Base-by-base conservation (phyloP, 83 land plant genomes). In the Picea engelmannii region DNA sequence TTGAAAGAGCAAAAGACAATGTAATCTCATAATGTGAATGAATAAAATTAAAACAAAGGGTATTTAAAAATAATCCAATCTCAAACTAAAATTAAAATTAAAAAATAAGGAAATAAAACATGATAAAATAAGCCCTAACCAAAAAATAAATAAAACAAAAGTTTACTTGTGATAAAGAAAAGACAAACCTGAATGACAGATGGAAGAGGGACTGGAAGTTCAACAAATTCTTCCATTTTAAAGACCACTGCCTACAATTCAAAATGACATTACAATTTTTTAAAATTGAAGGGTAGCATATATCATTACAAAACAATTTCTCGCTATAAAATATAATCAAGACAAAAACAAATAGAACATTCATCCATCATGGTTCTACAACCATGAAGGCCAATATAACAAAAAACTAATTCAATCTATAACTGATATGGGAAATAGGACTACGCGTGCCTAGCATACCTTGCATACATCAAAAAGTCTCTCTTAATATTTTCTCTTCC, bases 141-240 rank as follows among this genome's bases (percentile, higher is more conserved):
- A 2, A 27, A 13, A 68, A 31, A 31, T 35, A 35, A 68, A 18
- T 11, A 38, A 68, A 68, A 31, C 2, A 68, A 35, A 31, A 68
- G 0, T 44, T 42, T 42, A 27, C 3, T 4, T 31, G 17, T 31
- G 42, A 68, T 11, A 4, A 68, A 13, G 71, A 68, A 68, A 68
- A 31, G 9, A 68, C 71, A 68, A 5, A 92, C 99, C 96, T 97
- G 99, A 81, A 94, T 61, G 47, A 92, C 76, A 47, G 99, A 94
- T 83, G 99, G 99, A 85, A 92, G 85, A 64, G 98, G 98, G 79
- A 97, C 98, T 81, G 40, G 78, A 66, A 97, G 87, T 71, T 80
- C 88, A 58, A 76, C 83, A 82, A 89, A 94, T 82, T 97, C 96
- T 62, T 90, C 95, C 70, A 77, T 38, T 49, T 83, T 85, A 82